Evolutionary conservation across 75 land plant genomes (phyloP), one percentile per base, ranked within the genome.

Genomic region (Pinus albicaulis): DNA sequence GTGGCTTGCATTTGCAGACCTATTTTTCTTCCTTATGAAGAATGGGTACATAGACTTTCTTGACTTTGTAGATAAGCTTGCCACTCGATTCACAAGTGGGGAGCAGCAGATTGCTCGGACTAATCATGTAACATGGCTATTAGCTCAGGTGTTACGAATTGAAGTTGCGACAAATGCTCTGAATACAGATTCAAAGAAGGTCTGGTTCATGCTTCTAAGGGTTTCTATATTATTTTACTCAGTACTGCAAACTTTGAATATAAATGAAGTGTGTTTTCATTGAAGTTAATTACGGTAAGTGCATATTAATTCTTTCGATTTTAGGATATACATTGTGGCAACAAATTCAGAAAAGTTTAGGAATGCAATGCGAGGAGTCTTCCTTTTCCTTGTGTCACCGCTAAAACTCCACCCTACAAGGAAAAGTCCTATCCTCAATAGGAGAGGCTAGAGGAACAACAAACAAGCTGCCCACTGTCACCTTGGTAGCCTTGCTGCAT

Each of bases 81-180:
- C 87, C 41, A 68, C 78, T 58, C 88, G 94, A 25, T 88, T 89
- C 63, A 61, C 84, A 55, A 87, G 80, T 64, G 86, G 80, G 22
- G 93, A 89, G 38, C 82, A 85, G 22, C 83, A 85, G 48, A 81
- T 86, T 74, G 86, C 91, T 63, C 86, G 89, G 61, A 95, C 86
- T 71, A 98, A 98, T 77, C 99, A 98, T 90, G 94, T 98, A 16
- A 98, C 99, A 38, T 98, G 98, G 99, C 79, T 98, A 20, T 84
- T 98, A 72, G 91, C 94, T 63, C 96, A 98, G 80, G 94, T 98
- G 53, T 91, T 93, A 71, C 90, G 99, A 11, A 82, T 92, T 70
- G 99, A 98, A 73, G 86, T 87, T 76, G 93, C 93, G 56, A 91
- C 86, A 76, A 79, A 76, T 86, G 92, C 96, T 44, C 68, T 95